phyloP scores from a whole-genome alignment of 352 stramenopile genomes.

The Globisporangium cederbergense region DNA sequence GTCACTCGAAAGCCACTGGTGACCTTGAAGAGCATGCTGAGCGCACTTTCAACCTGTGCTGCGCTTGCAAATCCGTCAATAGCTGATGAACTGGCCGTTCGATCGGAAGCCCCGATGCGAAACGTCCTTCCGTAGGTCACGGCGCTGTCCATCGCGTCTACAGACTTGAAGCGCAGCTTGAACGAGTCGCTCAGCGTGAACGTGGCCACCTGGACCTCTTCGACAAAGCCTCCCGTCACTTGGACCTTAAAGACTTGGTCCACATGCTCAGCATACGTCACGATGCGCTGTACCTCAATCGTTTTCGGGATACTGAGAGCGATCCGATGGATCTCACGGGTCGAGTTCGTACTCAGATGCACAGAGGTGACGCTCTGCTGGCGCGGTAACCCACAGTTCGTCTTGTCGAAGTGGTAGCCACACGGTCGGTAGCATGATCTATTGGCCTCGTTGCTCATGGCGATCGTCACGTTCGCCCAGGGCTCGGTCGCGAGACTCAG shows the following conservation, averaged over 20 bases:
- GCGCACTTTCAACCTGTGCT: constrained; percentile 30
- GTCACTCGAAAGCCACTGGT: constrained; percentile 29
- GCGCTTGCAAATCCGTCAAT: constrained; percentile 58
- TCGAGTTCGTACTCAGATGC: constrained; percentile 49
- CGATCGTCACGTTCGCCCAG: constrained; percentile 68
- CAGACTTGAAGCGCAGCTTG: constrained; percentile 38
- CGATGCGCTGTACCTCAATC: constrained; percentile 63
- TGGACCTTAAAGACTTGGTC: constrained; percentile 47
- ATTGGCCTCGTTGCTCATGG: constrained; percentile 73
- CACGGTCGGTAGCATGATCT: constrained; percentile 64
- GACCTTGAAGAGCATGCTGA: constrained; percentile 36
- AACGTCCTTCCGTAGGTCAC: constrained; percentile 45
- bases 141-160: constrained; percentile 24
- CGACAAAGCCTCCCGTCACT: constrained; percentile 42
- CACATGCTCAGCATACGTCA: constrained; percentile 51
- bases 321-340: constrained; percentile 63
- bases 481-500: constrained; percentile 56
- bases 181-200: constrained; percentile 57
- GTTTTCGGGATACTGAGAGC: constrained; percentile 40
- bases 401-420: constrained; percentile 55
- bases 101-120: constrained; percentile 24
- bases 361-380: constrained; percentile 68
- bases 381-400: constrained; percentile 51
- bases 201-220: constrained; percentile 38
- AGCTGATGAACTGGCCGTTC: constrained; percentile 8